These are phyloP conservation scores for Flaveria robusta DNA, from an alignment of 129 eudicot genomes.

Conservation along the genomic window DNA sequence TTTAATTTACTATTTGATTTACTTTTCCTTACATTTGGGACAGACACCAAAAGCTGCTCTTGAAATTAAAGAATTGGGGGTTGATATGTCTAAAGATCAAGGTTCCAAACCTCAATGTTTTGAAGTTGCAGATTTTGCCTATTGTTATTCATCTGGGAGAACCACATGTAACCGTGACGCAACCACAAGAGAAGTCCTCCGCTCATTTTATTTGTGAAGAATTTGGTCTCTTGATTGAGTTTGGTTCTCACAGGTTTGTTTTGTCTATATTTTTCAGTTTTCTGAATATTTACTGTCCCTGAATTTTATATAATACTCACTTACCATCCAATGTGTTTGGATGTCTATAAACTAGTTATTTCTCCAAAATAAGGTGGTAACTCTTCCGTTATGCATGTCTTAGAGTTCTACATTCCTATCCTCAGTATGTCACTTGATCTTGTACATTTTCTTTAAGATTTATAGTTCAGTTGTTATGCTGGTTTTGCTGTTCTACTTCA, in stretches of 20 bases:
- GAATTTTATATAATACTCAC: slow-evolving; percentile 10
- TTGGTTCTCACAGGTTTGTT: slow-evolving; percentile 77
- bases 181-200: slow-evolving; percentile 43
- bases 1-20: not conserved
- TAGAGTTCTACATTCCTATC: slow-evolving; percentile 1
- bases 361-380: slow-evolving; percentile 3
- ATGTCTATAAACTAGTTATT: slow-evolving; percentile 1
- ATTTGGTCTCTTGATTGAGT: slow-evolving; percentile 68
- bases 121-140: slow-evolving; percentile 71
- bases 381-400: not conserved
- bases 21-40: slow-evolving; percentile 29
- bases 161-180: slow-evolving; percentile 42
- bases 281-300: not conserved
- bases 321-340: slow-evolving; percentile 13
- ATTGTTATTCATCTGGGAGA: slow-evolving; percentile 61
- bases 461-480: not conserved
- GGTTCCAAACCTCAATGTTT: slow-evolving; percentile 65
- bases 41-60: slow-evolving; percentile 83
- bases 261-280: not conserved
- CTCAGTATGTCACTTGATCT: not conserved
- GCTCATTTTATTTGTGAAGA: slow-evolving; percentile 84
- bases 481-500: not conserved
- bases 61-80: slow-evolving; percentile 70
- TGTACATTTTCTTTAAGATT: not conserved
- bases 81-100: slow-evolving; percentile 74